Conservation (phyloP, 2,329 filamentous ascomycete genomes). For the Talaromyces marneffei region DNA sequence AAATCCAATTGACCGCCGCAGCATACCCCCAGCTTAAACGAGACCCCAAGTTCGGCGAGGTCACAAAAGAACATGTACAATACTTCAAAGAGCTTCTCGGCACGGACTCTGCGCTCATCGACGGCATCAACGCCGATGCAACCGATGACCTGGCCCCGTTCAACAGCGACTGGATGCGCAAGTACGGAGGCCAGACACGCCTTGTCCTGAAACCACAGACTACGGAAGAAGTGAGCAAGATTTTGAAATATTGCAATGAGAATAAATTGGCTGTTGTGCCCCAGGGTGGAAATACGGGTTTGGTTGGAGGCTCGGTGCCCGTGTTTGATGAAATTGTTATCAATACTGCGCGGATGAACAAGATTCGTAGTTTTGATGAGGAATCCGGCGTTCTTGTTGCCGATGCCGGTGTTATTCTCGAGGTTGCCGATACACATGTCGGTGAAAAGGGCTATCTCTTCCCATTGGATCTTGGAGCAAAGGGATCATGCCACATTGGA, state of each 20-base stretch:
- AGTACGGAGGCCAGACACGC: slow-evolving; percentile 85
- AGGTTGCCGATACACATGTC: slow-evolving; percentile 79
- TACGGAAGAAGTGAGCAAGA: slow-evolving; percentile 82
- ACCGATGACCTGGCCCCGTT: slow-evolving; percentile 80
- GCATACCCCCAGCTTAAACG: slow-evolving; percentile 74
- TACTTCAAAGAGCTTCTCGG: slow-evolving; percentile 80
- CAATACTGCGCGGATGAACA: slow-evolving; percentile 83
- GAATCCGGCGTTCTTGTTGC: slow-evolving; percentile 84
- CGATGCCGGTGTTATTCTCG: slow-evolving; percentile 86
- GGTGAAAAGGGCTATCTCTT: slow-evolving; percentile 82
- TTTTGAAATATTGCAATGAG: slow-evolving; percentile 92
- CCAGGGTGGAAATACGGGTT: slow-evolving; percentile 92
- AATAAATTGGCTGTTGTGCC: slow-evolving; percentile 88
- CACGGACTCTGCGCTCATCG: slow-evolving; percentile 71
- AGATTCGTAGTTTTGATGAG: slow-evolving; percentile 85
- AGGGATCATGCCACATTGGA: slow-evolving; percentile 93
- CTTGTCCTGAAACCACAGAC: slow-evolving; percentile 80
- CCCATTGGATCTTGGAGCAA: slow-evolving; percentile 93
- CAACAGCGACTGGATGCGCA: slow-evolving; percentile 99
- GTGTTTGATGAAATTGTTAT: slow-evolving; percentile 98
- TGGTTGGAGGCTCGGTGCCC: slow-evolving; percentile 91
- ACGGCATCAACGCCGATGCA: slow-evolving; percentile 70
- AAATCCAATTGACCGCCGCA: slow-evolving; percentile 73
- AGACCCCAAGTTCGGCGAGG: slow-evolving; percentile 61
- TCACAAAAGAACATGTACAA: slow-evolving; percentile 73